Evolutionary conservation across 75 land plant genomes (phyloP), one percentile per base, ranked within the genome.

Genomic region (Pinus taeda): DNA sequence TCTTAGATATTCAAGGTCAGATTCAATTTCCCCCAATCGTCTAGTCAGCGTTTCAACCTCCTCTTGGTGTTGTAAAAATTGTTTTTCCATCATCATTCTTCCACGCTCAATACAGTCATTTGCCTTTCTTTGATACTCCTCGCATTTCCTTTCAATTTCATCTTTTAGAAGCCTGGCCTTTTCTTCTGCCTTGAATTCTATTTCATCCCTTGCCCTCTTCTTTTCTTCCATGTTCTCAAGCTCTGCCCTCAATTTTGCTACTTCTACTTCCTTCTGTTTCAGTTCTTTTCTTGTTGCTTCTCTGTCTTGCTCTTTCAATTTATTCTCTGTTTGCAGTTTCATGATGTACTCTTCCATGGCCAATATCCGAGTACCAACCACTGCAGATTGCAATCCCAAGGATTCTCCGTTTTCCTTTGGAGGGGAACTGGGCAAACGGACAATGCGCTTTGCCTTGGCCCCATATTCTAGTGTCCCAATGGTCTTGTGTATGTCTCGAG

Each of bases 391-490:
- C n/a, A 84, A 79, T 45, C 84, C 86, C 9, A 77, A 84, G 57
- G 76, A 4, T 12, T 61, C 75, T 15, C 58, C 57, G 55, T 82
- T 86, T n/a, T 76, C 79, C 66, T 86, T 90, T 4, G 77, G 73
- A 18, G 95, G 90, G n/a, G 92, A 88, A 45, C 81, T 85, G 55
- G 55, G 55, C 45, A 88, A 83, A 36, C 93, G 89, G 22, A 94
- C 91, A 60, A 94, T 94, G 82, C 97, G 92, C 79, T 94, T 94
- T 15, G 97, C 97, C 69, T 94, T 94, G 21, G 93, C 93, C 21
- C 97, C 97, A 78, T 94, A 94, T 61, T 94, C 97, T 24, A 94
- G 79, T 29, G 95, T 94, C 20, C 84, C 83, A 11, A 94, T 90
- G 2, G 97, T 94, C 84, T 90, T 94, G 76, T 94, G 89, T 49